Conservation (phyloP, 257 asterid genomes). For the Solanum lycopersicoides region DNA sequence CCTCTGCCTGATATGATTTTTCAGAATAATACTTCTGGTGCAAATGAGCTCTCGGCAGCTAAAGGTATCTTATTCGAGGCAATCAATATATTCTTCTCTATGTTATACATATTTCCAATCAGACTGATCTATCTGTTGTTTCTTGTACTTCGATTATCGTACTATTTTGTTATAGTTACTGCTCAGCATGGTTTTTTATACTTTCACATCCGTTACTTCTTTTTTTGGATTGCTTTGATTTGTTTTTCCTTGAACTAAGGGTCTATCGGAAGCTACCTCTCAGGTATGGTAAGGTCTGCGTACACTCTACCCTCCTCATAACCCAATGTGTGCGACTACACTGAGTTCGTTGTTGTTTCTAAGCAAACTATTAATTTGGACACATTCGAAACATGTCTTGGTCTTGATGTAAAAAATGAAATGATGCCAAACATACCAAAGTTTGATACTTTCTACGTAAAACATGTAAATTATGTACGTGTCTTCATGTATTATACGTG, state of each 20-base stretch:
- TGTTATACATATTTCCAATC: background rate
- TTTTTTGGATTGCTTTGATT: background rate
- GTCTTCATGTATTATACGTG: background rate
- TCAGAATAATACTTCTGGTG: slow-evolving; percentile 16
- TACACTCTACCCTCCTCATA: background rate
- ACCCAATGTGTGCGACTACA: background rate
- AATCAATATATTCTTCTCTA: background rate
- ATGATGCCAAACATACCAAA: background rate
- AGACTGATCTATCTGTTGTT: background rate
- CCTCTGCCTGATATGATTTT: slow-evolving; percentile 6
- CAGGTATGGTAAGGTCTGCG: background rate
- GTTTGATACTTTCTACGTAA: background rate
- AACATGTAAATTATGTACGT: background rate
- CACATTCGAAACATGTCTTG: background rate
- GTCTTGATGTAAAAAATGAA: background rate
- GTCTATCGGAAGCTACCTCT: background rate
- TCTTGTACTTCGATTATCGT: background rate
- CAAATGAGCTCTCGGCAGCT: background rate
- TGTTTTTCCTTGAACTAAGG: background rate
- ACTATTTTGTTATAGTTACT: background rate
- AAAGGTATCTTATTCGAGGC: slow-evolving; percentile 7
- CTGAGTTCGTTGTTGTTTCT: background rate
- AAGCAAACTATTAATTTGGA: background rate
- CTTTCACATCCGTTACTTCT: background rate
- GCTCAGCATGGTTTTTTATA: background rate